phyloP scores from a whole-genome alignment of 108 stramenopile genomes.

The Pseudonitzschia pungens region DNA sequence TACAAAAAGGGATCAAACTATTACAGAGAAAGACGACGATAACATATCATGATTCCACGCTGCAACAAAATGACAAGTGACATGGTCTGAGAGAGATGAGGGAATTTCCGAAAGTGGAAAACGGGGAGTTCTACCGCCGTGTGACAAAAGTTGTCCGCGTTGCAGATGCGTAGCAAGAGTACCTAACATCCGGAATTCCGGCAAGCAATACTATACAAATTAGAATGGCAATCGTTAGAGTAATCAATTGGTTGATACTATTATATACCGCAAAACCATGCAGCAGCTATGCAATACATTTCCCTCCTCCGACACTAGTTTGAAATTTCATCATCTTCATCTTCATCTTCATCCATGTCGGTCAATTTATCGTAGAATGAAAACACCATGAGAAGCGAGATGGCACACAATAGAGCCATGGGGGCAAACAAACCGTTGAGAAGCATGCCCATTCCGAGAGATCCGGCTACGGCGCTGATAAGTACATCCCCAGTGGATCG shows the following conservation, averaged over 20 bases:
- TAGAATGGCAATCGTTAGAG: no score
- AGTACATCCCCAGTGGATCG: constrained; percentile 71
- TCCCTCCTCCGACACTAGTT: no score
- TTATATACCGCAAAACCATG: no score
- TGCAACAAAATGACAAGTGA: not conserved
- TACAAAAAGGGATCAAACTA: constrained; percentile 7
- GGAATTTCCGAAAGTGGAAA: not conserved
- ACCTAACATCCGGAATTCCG: no score
- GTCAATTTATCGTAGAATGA: constrained; percentile 17
- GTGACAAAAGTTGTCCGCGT: no score
- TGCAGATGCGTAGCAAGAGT: no score
- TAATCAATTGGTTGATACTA: no score
- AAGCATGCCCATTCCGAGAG: constrained; percentile 44
- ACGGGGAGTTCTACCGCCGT: not conserved
- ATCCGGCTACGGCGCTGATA: constrained; percentile 33
- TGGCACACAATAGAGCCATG: constrained; percentile 18
- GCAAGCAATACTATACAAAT: no score
- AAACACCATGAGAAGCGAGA: constrained; percentile 2
- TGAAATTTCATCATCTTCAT: constrained; percentile 7
- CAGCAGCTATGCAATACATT: no score
- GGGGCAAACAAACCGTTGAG: constrained; percentile 42
- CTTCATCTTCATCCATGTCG: constrained; percentile 32
- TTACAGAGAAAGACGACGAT: not conserved
- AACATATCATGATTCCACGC: no score
- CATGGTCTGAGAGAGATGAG: not conserved